These are phyloP conservation scores for Rosa chinensis DNA, from an alignment of 306 rosid species.

Conservation along the genomic window DNA sequence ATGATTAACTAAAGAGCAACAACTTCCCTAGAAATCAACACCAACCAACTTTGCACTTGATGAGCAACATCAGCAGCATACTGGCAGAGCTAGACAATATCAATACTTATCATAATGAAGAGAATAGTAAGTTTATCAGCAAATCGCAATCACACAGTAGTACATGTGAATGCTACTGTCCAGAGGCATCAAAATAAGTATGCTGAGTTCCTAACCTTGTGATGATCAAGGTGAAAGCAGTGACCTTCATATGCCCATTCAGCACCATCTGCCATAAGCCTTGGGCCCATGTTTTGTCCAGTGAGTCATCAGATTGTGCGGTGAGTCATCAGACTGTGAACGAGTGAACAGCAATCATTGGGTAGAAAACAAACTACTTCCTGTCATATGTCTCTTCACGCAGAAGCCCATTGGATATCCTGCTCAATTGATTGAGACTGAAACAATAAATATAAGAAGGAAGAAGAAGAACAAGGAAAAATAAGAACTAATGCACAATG, in stretches of 20 bases:
- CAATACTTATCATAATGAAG: background rate
- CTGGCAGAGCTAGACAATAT: background rate
- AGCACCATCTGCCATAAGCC: background rate
- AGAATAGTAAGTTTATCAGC: background rate
- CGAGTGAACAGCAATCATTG: background rate
- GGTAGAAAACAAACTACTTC: conserved; percentile 12
- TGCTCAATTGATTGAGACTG: conserved; percentile 11
- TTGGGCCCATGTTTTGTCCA: background rate
- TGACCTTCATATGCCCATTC: background rate
- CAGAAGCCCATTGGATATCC: conserved; percentile 41
- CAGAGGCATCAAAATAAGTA: background rate
- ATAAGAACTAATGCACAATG: background rate
- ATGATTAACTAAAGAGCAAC: background rate
- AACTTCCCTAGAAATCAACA: background rate
- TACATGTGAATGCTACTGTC: background rate
- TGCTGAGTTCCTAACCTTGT: conserved; percentile 10
- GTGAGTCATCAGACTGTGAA: background rate
- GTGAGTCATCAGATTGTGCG: conserved; percentile 4
- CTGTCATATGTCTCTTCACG: conserved; percentile 25
- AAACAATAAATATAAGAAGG: background rate
- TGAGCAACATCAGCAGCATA: background rate
- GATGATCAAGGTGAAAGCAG: background rate
- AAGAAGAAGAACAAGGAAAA: background rate
- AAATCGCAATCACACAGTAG: background rate
- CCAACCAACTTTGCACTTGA: background rate